Evolutionary conservation across 1,139 yeast genomes (phyloP).

Genomic region (Insectozyma bohioensis): DNA sequence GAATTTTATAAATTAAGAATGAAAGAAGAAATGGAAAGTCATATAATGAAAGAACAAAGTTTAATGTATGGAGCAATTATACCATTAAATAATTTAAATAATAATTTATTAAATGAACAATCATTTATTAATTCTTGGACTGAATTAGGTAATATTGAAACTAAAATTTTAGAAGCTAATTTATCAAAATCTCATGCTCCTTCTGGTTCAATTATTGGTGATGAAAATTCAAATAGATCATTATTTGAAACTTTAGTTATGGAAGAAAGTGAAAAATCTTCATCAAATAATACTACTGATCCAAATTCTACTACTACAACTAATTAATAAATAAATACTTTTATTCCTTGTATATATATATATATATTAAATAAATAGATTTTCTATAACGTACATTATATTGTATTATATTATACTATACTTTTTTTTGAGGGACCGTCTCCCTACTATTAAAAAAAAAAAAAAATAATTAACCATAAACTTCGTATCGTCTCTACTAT

Average conservation of each 20-base stretch:
- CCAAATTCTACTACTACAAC: no score
- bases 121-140: slow-evolving; percentile 72
- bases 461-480: no score
- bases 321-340: no score
- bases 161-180: slow-evolving; percentile 48
- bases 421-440: no score
- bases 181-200: slow-evolving; percentile 34
- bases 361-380: no score
- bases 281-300: no score
- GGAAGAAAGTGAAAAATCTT: no score
- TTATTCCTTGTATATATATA: slow-evolving; percentile 2
- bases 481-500: no score
- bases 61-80: slow-evolving; percentile 81
- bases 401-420: no score
- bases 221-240: slow-evolving; percentile 19
- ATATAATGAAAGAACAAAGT: slow-evolving; percentile 81
- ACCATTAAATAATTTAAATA: slow-evolving; percentile 53
- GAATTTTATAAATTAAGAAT: slow-evolving; percentile 87
- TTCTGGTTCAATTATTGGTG: slow-evolving; percentile 23
- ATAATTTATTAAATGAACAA: slow-evolving; percentile 74
- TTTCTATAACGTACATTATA: no score
- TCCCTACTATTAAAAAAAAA: no score
- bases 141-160: slow-evolving; percentile 59
- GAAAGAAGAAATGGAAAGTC: slow-evolving; percentile 74
- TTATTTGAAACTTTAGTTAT: slow-evolving; percentile 28